A percentile compares a stretch with the other conserved stretches of the same genome.
Conservation (phyloP, 1,284 basidiomycete species). For the Tilletia setariae region DNA sequence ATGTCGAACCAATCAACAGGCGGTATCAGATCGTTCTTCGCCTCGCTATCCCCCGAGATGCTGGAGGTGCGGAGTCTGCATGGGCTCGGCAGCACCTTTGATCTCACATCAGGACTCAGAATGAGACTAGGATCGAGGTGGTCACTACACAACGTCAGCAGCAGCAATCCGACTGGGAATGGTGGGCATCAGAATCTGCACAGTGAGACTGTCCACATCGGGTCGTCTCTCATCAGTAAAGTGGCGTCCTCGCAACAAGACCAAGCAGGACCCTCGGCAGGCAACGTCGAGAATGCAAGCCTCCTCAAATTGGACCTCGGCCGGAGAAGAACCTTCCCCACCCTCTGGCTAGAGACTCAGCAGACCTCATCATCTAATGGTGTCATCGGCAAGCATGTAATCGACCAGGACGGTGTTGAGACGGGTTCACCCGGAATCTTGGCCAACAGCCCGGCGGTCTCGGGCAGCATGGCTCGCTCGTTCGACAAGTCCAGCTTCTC, state of each 20-base stretch:
- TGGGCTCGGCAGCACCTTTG: neutral
- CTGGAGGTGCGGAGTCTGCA: neutral
- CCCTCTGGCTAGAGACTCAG: neutral
- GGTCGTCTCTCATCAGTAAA: neutral
- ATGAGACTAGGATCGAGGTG: too few species aligned
- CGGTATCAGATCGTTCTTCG: too few species aligned
- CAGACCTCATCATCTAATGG: neutral
- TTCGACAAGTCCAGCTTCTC: constrained; percentile 4
- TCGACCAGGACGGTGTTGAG: too few species aligned
- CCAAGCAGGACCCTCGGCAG: neutral
- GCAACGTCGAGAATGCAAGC: neutral
- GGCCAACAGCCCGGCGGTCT: too few species aligned
- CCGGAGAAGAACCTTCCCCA: neutral
- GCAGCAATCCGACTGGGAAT: neutral
- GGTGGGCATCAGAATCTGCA: too few species aligned
- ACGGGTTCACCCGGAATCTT: too few species aligned
- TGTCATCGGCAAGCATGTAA: too few species aligned
- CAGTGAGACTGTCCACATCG: too few species aligned
- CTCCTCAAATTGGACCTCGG: neutral
- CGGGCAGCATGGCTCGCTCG: neutral
- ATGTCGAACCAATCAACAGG: too few species aligned
- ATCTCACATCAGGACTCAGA: neutral
- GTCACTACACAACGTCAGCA: neutral
- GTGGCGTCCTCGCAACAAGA: neutral
- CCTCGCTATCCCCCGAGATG: neutral